Evolutionary conservation across 2,329 filamentous ascomycete species (phyloP).

Genomic region (Knoxdaviesia capensis): DNA sequence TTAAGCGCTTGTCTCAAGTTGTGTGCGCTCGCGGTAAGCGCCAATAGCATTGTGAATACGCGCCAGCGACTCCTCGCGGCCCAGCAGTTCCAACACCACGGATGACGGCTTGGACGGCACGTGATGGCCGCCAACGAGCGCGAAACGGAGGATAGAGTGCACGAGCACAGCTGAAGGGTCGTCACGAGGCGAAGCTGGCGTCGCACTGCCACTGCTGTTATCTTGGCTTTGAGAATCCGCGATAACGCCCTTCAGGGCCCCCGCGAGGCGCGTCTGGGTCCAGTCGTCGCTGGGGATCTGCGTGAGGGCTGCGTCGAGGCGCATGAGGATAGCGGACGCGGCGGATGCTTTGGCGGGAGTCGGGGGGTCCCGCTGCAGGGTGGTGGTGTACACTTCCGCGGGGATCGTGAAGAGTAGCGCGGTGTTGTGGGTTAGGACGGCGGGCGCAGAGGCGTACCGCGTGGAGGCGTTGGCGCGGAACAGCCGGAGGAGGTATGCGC

Average conservation of each 20-base stretch:
- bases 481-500: constrained; percentile 3
- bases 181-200: no score
- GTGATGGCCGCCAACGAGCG: constrained; percentile 3
- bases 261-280: constrained; percentile 9
- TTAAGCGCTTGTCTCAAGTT: no score
- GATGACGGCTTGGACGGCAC: constrained; percentile 4
- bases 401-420: constrained; percentile 19
- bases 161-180: background rate
- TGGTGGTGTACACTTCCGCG: constrained; percentile 8
- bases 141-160: constrained; percentile 4
- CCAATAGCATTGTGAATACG: constrained; percentile 1
- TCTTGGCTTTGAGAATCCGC: no score
- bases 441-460: constrained; percentile 5
- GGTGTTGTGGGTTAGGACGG: constrained; percentile 12
- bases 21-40: background rate
- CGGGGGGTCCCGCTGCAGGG: background rate
- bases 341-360: background rate
- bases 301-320: constrained; percentile 7
- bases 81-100: constrained; percentile 13
- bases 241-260: constrained; percentile 5
- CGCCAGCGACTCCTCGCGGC: constrained; percentile 12
- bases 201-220: no score
- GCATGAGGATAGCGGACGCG: background rate
- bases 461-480: constrained; percentile 3
- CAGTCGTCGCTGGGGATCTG: constrained; percentile 6